These are phyloP conservation scores for Flaveria floridana DNA, from an alignment of 140 eudicot species.

Conservation along the genomic window DNA sequence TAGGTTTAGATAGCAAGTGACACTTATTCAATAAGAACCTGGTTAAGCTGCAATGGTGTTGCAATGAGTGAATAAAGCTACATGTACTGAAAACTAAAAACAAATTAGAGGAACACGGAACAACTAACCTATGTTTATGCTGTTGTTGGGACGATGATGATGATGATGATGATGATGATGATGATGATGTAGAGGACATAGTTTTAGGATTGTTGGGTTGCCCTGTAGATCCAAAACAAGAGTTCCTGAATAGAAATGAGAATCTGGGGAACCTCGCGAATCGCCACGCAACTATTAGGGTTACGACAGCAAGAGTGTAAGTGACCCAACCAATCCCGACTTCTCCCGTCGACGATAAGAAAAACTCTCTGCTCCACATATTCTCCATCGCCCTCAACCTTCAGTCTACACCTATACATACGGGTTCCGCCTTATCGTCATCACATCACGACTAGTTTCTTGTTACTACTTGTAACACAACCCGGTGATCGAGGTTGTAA, in stretches of 20 bases:
- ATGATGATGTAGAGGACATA: constrained; percentile 1
- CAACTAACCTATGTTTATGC: constrained; percentile 16
- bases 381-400: constrained; percentile 17
- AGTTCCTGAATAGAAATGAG: constrained; percentile 11
- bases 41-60: too few species aligned
- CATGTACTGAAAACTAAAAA: not conserved
- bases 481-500: too few species aligned
- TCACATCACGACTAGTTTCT: too few species aligned
- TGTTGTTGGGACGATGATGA: constrained; percentile 11
- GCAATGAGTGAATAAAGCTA: not conserved
- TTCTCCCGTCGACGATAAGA: constrained; percentile 14
- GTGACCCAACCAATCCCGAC: constrained; percentile 19
- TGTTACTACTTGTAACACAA: too few species aligned
- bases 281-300: constrained; percentile 34
- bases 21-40: too few species aligned
- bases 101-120: not conserved
- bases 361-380: constrained; percentile 29
- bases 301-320: constrained; percentile 36
- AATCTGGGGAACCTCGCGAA: constrained; percentile 19
- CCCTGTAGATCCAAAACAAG: constrained; percentile 9
- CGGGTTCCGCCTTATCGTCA: too few species aligned
- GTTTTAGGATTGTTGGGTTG: constrained; percentile 2
- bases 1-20: too few species aligned
- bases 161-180: constrained; percentile 20
- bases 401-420: too few species aligned